A percentile compares a stretch with the other conserved stretches of the same genome.
Evolutionary conservation across 257 asterid species (phyloP).

Genomic region (Craterostigma plantagineum): DNA sequence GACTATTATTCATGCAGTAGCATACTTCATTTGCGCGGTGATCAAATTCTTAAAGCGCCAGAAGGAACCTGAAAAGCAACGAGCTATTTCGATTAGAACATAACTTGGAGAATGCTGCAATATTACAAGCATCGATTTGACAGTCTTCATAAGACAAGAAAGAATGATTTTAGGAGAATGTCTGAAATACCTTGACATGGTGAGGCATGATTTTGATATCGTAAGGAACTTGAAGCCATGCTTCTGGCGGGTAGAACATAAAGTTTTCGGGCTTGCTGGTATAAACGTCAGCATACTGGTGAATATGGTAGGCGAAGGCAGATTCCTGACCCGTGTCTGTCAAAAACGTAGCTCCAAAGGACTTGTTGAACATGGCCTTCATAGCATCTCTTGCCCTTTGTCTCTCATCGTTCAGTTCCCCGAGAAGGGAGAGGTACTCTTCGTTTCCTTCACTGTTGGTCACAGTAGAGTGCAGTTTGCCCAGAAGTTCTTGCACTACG

Average conservation of each 20-base stretch:
- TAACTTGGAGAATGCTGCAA: no score
- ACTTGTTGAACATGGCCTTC: constrained; percentile 75
- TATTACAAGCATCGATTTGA: no score
- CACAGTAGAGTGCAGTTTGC: constrained; percentile 62
- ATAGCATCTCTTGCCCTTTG: constrained; percentile 49
- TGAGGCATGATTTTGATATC: constrained; percentile 97
- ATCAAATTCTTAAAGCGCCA: no score
- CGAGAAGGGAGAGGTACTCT: constrained; percentile 42
- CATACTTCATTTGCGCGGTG: no score
- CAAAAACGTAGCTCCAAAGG: constrained; percentile 89
- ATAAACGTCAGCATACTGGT: constrained; percentile 85
- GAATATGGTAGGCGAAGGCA: constrained; percentile 83
- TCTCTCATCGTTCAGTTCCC: constrained; percentile 76
- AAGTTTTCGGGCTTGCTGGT: constrained; percentile 96
- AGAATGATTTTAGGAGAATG: no score
- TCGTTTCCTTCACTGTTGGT: constrained; percentile 30
- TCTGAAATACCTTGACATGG: constrained; percentile 60
- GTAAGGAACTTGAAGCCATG: constrained; percentile 93
- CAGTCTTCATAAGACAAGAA: no score
- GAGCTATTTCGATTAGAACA: no score
- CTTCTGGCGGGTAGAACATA: constrained; percentile 63
- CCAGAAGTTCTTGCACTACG: constrained; percentile 76
- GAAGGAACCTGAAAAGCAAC: no score
- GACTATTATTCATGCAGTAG: no score
- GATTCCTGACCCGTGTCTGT: constrained; percentile 94